Base-by-base conservation (phyloP, 257 asterid genomes). In the Solanum acaule region DNA sequence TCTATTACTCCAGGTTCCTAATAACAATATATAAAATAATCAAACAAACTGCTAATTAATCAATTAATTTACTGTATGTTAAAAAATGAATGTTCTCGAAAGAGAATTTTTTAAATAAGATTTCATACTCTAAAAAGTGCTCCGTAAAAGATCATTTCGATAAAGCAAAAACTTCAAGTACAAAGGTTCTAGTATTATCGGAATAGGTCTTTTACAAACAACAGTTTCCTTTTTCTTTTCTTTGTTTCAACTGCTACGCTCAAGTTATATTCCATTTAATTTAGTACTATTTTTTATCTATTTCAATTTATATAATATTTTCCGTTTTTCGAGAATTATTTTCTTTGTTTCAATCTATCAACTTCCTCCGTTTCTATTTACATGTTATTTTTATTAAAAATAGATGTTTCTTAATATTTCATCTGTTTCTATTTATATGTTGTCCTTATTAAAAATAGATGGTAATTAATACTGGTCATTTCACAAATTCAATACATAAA, bases 1-100 rank as follows among this genome's bases (percentile, higher is more conserved):
- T 95, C 98, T 5, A 95, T 93, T 37, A 91, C 87, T 25, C 97
- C 98, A 52, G 92, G 61, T 70, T 93, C 94, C 98, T 94, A 86
- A 31, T 94, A 86, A 31, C 49, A 72, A 22, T 14, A 77, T 40
- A 38, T 16, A 49, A 49, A 49, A 15, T 15, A 78, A 78, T 25
- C n/a, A 25, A 78, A 76, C 35, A 13, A 77, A 77, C 12, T 77
- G 7, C 5, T 37, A 22, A n/a, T 56, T 8, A 56, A 23, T 52
- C 1, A 56, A 23, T 42, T 77, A 11, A 87, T 87, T 76, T 76
- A 23, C 5, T 76, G n/a, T 52, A 52, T 6, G 20, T 46, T 46
- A 13, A 46, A 71, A 67, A 33, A 33, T 33, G 13, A 18, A 33
- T 72, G 46, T 72, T 72, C 27, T 73, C 25, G 8, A 73, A 20